These are phyloP conservation scores for Salisapilia sapeloensis DNA, from an alignment of 352 stramenopile species.

Conservation along the genomic window DNA sequence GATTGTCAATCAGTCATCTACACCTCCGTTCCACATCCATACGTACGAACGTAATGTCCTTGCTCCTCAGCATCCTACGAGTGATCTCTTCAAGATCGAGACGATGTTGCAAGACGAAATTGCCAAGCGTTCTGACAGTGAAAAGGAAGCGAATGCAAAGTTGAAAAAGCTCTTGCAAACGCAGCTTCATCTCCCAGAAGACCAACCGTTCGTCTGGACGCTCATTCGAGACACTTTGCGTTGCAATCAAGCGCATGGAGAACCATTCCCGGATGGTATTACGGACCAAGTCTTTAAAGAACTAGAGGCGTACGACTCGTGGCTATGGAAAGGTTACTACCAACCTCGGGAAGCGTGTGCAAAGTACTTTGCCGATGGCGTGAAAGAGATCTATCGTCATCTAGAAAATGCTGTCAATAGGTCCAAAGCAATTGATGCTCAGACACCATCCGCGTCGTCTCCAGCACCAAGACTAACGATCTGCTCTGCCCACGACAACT, in stretches of 20 bases:
- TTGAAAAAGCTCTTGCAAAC: slow-evolving; percentile 15
- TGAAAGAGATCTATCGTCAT: slow-evolving; percentile 34
- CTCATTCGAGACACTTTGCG: slow-evolving; percentile 48
- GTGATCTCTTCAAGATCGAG: slow-evolving; percentile 62
- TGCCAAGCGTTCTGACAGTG: slow-evolving; percentile 4
- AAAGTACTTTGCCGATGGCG: slow-evolving; percentile 37
- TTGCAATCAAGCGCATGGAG: slow-evolving; percentile 34
- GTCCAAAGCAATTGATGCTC: slow-evolving; percentile 1
- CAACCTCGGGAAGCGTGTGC: slow-evolving; percentile 36
- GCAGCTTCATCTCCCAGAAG: slow-evolving; percentile 21
- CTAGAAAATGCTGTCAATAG: slow-evolving; percentile 20
- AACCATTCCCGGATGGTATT: slow-evolving; percentile 51
- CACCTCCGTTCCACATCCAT: slow-evolving; percentile 30
- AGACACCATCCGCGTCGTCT: slow-evolving; percentile 1
- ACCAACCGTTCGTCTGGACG: slow-evolving; percentile 49
- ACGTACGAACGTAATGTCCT: slow-evolving; percentile 50
- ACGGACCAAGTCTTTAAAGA: slow-evolving; percentile 33
- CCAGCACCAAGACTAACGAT: slow-evolving; percentile 29
- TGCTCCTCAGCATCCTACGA: slow-evolving; percentile 31
- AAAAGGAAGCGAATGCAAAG: slow-evolving; percentile 15
- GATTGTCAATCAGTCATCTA: background rate
- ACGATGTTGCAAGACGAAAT: slow-evolving; percentile 42
- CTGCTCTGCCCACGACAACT: slow-evolving; percentile 77
- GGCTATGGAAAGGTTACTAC: slow-evolving; percentile 71
- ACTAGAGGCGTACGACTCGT: slow-evolving; percentile 53